phyloP scores from a whole-genome alignment of 2,329 filamentous ascomycete genomes.

The Chalaropsis ovoidea region DNA sequence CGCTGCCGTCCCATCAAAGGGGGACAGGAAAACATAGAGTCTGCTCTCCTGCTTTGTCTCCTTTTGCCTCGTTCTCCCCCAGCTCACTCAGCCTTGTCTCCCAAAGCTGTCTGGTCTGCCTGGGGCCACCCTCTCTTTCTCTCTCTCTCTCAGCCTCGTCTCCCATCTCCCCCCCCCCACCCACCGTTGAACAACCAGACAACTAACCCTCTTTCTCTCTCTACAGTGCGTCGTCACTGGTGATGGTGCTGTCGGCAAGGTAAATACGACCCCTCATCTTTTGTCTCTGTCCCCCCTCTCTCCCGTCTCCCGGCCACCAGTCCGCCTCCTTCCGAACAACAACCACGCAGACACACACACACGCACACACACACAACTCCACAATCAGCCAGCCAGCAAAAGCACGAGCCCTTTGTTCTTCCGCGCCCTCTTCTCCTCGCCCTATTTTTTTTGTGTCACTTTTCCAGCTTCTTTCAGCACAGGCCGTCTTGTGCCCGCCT shows the following conservation, averaged over 20 bases:
- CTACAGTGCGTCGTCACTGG: conserved; percentile 91
- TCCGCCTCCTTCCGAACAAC: too few relatives aligned
- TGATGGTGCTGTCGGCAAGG: conserved; percentile 98
- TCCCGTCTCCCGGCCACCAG: conserved; percentile 5
- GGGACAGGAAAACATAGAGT: too few relatives aligned
- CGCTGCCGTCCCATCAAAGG: conserved; percentile 1
- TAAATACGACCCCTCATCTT: conserved; percentile 37
- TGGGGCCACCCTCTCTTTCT: too few relatives aligned
- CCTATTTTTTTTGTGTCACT: neutral
- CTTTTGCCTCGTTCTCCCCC: too few relatives aligned
- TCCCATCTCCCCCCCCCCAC: conserved; percentile 19
- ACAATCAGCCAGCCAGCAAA: conserved; percentile 13
- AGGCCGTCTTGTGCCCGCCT: conserved; percentile 9
- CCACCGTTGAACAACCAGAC: conserved; percentile 23
- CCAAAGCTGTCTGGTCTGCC: too few relatives aligned
- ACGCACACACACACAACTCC: neutral
- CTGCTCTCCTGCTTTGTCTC: too few relatives aligned
- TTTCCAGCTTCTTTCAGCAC: conserved; percentile 17
- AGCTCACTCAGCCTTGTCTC: neutral
- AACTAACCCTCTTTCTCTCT: conserved; percentile 33
- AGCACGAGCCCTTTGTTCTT: conserved; percentile 19
- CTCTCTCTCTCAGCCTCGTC: conserved; percentile 14
- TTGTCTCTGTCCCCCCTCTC: conserved; percentile 12
- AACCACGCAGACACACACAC: neutral
- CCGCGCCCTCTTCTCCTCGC: neutral